Evolutionary conservation across 148 eudicot genomes (phyloP).

Genomic region (Drosera capensis): DNA sequence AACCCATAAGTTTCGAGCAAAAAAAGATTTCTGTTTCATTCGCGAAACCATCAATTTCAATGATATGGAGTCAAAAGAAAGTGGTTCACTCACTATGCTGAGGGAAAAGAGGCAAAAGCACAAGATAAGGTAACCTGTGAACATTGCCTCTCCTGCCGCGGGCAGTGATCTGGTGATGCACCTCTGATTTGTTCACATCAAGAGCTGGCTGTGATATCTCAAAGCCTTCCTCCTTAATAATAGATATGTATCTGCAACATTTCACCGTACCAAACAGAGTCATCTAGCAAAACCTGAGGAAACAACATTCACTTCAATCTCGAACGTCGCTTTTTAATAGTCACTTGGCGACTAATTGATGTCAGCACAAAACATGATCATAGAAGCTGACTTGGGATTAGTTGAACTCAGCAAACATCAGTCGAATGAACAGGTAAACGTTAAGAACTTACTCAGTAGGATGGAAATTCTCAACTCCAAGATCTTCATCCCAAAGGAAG

Average conservation of each 20-base stretch:
- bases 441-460: conserved; percentile 41
- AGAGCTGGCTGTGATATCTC: conserved; percentile 95
- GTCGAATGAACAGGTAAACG: neutral
- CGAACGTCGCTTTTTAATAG: no score
- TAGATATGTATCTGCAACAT: conserved; percentile 44
- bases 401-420: no score
- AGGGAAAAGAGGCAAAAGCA: neutral
- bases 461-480: conserved; percentile 68
- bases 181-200: conserved; percentile 50
- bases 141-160: conserved; percentile 44
- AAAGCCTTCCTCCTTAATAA: conserved; percentile 69
- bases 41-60: neutral
- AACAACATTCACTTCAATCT: no score
- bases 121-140: conserved; percentile 54
- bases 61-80: neutral
- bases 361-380: no score
- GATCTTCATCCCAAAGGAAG: conserved; percentile 99
- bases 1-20: no score
- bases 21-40: no score
- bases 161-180: conserved; percentile 86
- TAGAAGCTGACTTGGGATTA: no score
- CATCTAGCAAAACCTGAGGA: no score
- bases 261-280: no score
- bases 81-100: neutral
- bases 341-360: no score